Evolutionary conservation across 1,284 basidiomycete species (phyloP).

Genomic region (Apiotrichum porosum): DNA sequence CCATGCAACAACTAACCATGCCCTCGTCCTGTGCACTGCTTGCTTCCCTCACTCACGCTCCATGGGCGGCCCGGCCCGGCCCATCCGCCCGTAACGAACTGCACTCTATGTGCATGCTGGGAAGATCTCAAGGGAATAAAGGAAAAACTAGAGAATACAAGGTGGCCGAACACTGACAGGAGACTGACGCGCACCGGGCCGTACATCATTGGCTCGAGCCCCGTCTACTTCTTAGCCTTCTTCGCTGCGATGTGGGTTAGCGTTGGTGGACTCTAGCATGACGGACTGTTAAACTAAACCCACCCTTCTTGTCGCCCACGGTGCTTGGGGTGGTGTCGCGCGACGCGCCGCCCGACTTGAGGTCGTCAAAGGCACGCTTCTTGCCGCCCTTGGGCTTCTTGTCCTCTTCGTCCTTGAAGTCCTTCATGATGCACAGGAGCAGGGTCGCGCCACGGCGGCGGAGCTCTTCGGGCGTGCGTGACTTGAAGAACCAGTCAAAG

Average conservation of each 20-base stretch:
- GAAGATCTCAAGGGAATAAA: too few species aligned
- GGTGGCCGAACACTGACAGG: neutral
- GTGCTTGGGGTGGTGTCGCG: constrained; percentile 42
- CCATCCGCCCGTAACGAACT: too few species aligned
- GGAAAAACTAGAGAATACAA: too few species aligned
- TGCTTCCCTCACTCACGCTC: too few species aligned
- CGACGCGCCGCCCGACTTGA: constrained; percentile 39
- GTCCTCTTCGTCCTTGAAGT: constrained; percentile 58
- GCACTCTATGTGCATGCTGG: too few species aligned
- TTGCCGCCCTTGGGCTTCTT: constrained; percentile 41
- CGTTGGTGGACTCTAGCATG: neutral
- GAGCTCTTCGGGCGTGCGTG: constrained; percentile 84
- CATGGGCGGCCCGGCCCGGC: too few species aligned
- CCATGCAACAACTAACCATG: too few species aligned
- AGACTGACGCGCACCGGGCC: neutral
- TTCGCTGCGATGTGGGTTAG: constrained; percentile 19
- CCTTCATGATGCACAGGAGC: constrained; percentile 87
- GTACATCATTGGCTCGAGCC: neutral
- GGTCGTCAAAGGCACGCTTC: constrained; percentile 51
- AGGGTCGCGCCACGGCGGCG: constrained; percentile 85
- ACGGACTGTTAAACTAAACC: neutral
- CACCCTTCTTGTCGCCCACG: constrained; percentile 19
- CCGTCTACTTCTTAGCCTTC: constrained; percentile 31
- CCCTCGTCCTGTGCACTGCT: too few species aligned
- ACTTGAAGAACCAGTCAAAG: constrained; percentile 99